Conservation (phyloP, 78 protist species). For the Mastigamoeba balamuthi region DNA sequence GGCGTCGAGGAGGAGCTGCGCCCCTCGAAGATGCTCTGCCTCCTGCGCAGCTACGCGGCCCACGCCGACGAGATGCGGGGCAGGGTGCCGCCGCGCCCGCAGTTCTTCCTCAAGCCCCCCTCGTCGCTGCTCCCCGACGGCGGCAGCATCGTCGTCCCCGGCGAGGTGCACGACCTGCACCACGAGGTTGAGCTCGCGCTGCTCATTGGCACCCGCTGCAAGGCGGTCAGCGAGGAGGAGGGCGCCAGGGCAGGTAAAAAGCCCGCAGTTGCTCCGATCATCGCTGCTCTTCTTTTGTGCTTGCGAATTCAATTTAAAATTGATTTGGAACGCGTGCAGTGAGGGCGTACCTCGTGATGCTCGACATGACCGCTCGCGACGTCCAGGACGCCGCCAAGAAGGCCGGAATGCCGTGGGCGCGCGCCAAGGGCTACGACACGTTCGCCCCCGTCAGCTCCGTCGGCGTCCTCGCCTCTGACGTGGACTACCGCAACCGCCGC, state of each 20-base stretch:
- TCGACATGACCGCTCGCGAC: conserved; percentile 21
- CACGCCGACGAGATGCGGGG: neutral
- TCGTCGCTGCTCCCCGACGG: neutral
- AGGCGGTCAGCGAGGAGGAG: neutral
- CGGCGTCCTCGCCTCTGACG: neutral
- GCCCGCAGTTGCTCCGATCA: too few relatives aligned
- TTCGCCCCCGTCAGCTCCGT: conserved; percentile 16
- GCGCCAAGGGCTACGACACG: conserved; percentile 3
- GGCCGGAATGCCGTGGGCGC: conserved; percentile 16
- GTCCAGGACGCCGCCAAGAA: neutral
- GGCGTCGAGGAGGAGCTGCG: too few relatives aligned
- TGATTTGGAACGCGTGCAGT: neutral
- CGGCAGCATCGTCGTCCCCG: neutral
- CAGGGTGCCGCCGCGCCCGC: conserved; percentile 2
- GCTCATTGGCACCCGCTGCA: neutral
- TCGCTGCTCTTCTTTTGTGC: too few relatives aligned
- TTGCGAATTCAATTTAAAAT: too few relatives aligned
- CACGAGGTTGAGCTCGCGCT: conserved; percentile 5
- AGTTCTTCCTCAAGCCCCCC: neutral
- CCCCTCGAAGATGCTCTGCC: neutral
- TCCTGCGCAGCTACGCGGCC: neutral
- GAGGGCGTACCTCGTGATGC: conserved; percentile 7
- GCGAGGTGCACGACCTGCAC: neutral
- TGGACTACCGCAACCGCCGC: neutral
- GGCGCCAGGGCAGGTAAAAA: too few relatives aligned